Base-by-base conservation (phyloP, 1,139 yeast species). In the Pneumocystis canis region DNA sequence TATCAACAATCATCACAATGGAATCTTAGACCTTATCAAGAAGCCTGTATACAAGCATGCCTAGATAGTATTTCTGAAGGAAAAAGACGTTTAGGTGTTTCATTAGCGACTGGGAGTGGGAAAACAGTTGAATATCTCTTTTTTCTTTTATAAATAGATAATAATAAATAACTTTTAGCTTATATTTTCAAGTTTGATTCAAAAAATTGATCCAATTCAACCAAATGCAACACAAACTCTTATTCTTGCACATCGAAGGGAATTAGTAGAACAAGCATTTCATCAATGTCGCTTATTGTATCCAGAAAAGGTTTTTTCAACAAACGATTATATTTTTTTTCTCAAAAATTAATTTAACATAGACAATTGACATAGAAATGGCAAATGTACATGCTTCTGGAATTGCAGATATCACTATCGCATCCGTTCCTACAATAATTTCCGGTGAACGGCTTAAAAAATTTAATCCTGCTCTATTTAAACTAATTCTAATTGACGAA, bases 21-120 rank as follows among this genome's bases (percentile, higher is more conserved):
- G 33, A 53, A 11, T 28, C 75, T 83, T 2, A 73, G 87, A 40
- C 83, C 81, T 25, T 90, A 90, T 69, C 97, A 90, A 71, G 72
- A 78, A 58, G 84, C 85, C 59, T 92, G 96, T 59, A 80, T 89
- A 1, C 71, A 79, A 0, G 72, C 79, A 0, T 82, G 92, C 33
- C 69, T 82, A 0, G 68, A 73, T 0, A 81, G 89, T 0, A 73
- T 88, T 3, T 66, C 69, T 0, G 68, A 73, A 0, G 84, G 85
- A 0, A 71, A 76, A 3, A 74, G 77, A 30, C 76, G 95, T 60
- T 81, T 89, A 0, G 97, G 94, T 0, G 89, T 89, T 1, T 87
- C 89, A 18, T 73, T 92, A 61, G 96, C 97, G 5, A 92, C 97
- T 0, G 98, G 98, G 0, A 94, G 96, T 20, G 98, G 97, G 1